phyloP scores from a whole-genome alignment of 192 early-diverging fungal genomes.

The Coemansia sp. region DNA sequence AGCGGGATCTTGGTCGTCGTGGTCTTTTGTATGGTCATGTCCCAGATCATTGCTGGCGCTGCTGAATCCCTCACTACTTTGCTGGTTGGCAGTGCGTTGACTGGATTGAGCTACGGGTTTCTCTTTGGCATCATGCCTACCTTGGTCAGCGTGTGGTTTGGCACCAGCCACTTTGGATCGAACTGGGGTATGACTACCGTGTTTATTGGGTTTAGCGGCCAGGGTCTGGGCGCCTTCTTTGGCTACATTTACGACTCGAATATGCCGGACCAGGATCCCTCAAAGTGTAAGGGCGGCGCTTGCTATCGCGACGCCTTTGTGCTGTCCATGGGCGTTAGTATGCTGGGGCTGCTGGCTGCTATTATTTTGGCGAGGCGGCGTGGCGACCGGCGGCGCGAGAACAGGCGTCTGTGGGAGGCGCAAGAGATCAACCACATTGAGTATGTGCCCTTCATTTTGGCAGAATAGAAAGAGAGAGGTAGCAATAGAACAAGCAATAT shows the following conservation, averaged over 20 bases:
- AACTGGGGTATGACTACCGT: constrained; percentile 61
- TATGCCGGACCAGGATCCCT: constrained; percentile 49
- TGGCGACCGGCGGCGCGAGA: constrained; percentile 33
- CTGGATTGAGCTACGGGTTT: constrained; percentile 52
- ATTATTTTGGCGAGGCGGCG: constrained; percentile 31
- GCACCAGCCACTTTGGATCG: constrained; percentile 52
- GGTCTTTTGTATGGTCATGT: constrained; percentile 25
- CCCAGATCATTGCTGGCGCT: constrained; percentile 39
- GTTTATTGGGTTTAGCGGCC: constrained; percentile 63
- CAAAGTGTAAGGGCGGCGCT: constrained; percentile 37
- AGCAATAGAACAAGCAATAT: too few relatives aligned
- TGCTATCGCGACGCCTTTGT: constrained; percentile 53
- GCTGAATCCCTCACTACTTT: constrained; percentile 27
- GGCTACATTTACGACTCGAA: constrained; percentile 63
- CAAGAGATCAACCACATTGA: constrained; percentile 41
- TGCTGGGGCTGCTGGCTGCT: constrained; percentile 28
- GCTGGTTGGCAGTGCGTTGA: constrained; percentile 43
- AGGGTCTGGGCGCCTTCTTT: constrained; percentile 62
- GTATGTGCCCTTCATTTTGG: constrained; percentile 51
- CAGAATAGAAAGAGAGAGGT: constrained; percentile 17
- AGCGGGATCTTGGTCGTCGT: constrained; percentile 46
- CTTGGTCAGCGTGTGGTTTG: constrained; percentile 58
- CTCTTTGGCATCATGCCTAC: constrained; percentile 55
- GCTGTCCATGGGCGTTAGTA: constrained; percentile 16
- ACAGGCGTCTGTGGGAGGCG: constrained; percentile 50